Evolutionary conservation across 1,284 basidiomycete genomes (phyloP), one percentile per base, ranked within the genome.

Genomic region (Apiotrichum domesticum): DNA sequence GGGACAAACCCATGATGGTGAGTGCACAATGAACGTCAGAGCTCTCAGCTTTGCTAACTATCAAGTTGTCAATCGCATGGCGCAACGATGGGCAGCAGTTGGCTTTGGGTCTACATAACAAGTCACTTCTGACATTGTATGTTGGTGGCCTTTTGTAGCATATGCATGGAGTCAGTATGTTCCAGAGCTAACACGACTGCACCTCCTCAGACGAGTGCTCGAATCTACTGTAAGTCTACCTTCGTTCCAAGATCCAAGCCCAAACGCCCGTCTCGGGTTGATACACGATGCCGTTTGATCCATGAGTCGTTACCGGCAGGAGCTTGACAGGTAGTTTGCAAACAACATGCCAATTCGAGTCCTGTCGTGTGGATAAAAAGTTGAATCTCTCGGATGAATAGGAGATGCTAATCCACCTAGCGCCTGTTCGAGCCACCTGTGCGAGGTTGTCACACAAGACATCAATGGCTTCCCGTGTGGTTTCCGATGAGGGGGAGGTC

Each of bases 1-100:
- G 71, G 6, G 67, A 67, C 49, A 57, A 62, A 46, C 68, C 71
- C 0, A 70, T 71, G 65, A 68, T 73, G 62, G 70, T 71, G 55
- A 52, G 69, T 39, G 29, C 2, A 29, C 29, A 29, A 29, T 29
- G 29, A 29, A 29, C 29, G 29, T 29, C 29, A 3, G 29, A 29
- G 29, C 29, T 29, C 29, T 29, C 29, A 29, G 3, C 29, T 44
- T 34, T 35, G 29, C 49, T 58, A 35, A 50, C 47, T 14, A 40
- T n/a, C 10, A 2, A 71, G 67, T 56, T 67, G 33, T 54, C 68
- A 2, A 71, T 73, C 60, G 62, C 62, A 3, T 74, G 73, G 73
- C 55, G 71, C 29, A 65, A 67, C 15, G 72, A 75, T 52, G 70
- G 67, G 0, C 59, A 67, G 49, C 70, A 73, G 32, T 53, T 75